These are phyloP conservation scores for Lasiodiplodia sp. DNA, from an alignment of 2,329 filamentous ascomycete species.

Conservation along the genomic window DNA sequence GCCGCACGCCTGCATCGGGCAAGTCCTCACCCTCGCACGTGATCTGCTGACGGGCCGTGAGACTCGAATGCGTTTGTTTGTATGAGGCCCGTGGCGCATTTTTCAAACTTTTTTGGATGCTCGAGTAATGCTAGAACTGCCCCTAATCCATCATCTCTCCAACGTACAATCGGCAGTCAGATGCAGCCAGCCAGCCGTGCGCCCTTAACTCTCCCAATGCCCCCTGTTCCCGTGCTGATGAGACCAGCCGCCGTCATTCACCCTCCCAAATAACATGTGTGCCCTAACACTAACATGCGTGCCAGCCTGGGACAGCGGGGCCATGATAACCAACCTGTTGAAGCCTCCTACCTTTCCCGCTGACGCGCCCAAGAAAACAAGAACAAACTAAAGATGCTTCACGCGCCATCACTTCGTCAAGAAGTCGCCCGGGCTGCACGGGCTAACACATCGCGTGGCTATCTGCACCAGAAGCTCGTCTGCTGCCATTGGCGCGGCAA, in stretches of 20 bases:
- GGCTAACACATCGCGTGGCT: not conserved
- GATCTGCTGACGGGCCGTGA: not conserved
- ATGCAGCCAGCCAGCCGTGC: conserved; percentile 23
- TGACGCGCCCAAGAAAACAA: conserved; percentile 19
- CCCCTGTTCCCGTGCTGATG: not conserved
- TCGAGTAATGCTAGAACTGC: conserved; percentile 24
- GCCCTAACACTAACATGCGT: conserved; percentile 25
- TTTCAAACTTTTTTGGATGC: conserved; percentile 27
- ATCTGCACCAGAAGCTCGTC: not conserved
- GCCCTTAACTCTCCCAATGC: conserved; percentile 23
- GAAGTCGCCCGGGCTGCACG: conserved; percentile 6
- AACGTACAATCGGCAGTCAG: conserved; percentile 25
- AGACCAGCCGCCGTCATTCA: conserved; percentile 1
- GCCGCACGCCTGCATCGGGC: not conserved
- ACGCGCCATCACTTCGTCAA: conserved; percentile 14
- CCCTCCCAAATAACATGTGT: conserved; percentile 16
- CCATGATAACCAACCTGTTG: conserved; percentile 18
- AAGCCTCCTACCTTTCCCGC: conserved; percentile 18
- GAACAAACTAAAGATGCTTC: conserved; percentile 28
- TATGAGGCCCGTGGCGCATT: conserved; percentile 6
- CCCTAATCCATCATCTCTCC: conserved; percentile 9
- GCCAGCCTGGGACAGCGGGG: conserved; percentile 14
- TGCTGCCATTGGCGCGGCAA: conserved; percentile 1
- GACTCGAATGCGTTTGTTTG: not conserved
- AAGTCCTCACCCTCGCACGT: not conserved